These are phyloP conservation scores for Funneliformis mosseae DNA, from an alignment of 192 early-diverging fungal genomes.

Conservation along the genomic window DNA sequence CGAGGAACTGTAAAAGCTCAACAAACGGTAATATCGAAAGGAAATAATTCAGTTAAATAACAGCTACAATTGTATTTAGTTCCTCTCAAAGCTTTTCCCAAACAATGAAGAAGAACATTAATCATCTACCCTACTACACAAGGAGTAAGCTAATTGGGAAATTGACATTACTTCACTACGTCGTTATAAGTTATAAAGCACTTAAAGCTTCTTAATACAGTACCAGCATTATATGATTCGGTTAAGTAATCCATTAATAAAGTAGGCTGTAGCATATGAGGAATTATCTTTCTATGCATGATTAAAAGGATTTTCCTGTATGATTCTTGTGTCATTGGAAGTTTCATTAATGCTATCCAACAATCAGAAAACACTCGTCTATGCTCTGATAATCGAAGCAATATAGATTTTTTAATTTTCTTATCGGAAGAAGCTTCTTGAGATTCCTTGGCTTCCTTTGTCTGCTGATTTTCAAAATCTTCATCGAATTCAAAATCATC, in stretches of 20 bases:
- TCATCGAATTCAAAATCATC: conserved; percentile 24
- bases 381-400: conserved; percentile 52
- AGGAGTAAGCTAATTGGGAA: too few species aligned
- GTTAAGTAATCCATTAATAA: conserved; percentile 93
- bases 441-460: conserved; percentile 34
- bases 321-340: conserved; percentile 67
- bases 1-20: too few species aligned
- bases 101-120: too few species aligned
- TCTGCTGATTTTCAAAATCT: conserved; percentile 2
- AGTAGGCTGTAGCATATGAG: conserved; percentile 76
- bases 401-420: background rate
- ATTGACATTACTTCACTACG: background rate
- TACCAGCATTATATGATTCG: conserved; percentile 80
- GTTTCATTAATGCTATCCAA: conserved; percentile 77
- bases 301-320: conserved; percentile 82
- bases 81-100: too few species aligned
- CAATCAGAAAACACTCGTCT: conserved; percentile 72
- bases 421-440: conserved; percentile 23
- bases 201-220: background rate
- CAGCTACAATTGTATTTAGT: too few species aligned
- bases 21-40: too few species aligned
- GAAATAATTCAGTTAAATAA: too few species aligned
- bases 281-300: conserved; percentile 89
- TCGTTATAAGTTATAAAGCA: background rate
- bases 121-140: too few species aligned